phyloP scores from a whole-genome alignment of 305 asterid species.

The Solanum hybrid region DNA sequence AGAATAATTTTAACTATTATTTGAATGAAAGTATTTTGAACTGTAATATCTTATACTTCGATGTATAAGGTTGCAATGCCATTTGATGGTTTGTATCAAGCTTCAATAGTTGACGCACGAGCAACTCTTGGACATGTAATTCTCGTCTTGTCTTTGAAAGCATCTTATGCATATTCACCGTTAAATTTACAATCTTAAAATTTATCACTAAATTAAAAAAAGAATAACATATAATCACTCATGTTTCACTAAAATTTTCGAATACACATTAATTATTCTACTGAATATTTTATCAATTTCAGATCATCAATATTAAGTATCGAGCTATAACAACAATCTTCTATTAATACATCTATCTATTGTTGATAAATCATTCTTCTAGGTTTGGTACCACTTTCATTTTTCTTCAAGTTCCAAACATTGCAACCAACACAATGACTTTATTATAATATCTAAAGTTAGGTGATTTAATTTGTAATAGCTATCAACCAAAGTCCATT shows the following conservation, averaged over 20 bases:
- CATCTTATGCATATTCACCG: neutral
- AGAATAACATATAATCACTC: neutral
- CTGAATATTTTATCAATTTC: neutral
- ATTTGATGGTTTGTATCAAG: neutral
- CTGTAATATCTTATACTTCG: too few species aligned
- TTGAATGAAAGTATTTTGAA: too few species aligned
- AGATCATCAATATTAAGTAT: neutral
- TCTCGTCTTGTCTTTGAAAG: neutral
- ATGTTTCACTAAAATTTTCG: neutral
- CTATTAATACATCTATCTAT: neutral
- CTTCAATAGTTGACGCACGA: neutral
- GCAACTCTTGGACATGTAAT: neutral
- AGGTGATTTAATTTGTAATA: neutral
- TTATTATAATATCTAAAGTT: neutral
- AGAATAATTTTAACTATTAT: too few species aligned
- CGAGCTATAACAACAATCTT: neutral
- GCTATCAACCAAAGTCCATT: neutral
- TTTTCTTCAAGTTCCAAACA: neutral
- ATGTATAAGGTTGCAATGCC: neutral
- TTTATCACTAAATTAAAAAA: neutral
- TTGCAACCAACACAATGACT: neutral
- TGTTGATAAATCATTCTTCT: neutral
- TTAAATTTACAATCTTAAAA: neutral
- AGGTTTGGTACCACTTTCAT: neutral
- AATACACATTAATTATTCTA: neutral